Evolutionary conservation across 2,329 filamentous ascomycete genomes (phyloP).

Genomic region (Teratosphaeriaceae sp.): DNA sequence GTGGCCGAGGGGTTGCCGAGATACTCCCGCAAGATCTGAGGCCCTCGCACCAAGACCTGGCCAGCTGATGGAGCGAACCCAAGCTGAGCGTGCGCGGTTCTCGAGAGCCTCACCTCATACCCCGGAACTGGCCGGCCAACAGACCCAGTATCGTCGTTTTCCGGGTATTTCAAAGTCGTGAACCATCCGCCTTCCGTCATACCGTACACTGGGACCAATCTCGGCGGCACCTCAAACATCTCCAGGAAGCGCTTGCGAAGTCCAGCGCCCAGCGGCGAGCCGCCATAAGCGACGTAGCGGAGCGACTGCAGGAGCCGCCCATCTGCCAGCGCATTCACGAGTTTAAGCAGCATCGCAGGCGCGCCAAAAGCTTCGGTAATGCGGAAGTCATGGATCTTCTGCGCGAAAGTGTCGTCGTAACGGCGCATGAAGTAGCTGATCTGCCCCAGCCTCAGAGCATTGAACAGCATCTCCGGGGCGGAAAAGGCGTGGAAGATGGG

Average conservation of each 20-base stretch:
- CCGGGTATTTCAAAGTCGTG: conserved; percentile 34
- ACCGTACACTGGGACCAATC: conserved; percentile 46
- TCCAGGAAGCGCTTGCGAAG: conserved; percentile 35
- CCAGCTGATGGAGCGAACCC: conserved; percentile 28
- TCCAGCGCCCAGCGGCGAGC: conserved; percentile 41
- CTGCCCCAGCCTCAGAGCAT: conserved; percentile 40
- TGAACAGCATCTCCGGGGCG: conserved; percentile 40
- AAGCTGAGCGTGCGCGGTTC: conserved; percentile 17
- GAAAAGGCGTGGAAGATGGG: conserved; percentile 51
- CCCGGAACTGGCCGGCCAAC: conserved; percentile 42
- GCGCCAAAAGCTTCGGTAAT: conserved; percentile 46
- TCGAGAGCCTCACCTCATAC: conserved; percentile 29
- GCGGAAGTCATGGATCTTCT: conserved; percentile 33
- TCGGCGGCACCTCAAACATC: conserved; percentile 35
- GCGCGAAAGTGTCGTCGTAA: conserved; percentile 38
- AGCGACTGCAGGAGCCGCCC: conserved; percentile 35
- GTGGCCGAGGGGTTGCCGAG: conserved; percentile 66
- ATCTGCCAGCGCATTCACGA: conserved; percentile 28
- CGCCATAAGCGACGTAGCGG: conserved; percentile 42
- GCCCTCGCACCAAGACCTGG: conserved; percentile 16
- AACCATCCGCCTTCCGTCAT: conserved; percentile 48
- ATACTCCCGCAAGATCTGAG: conserved; percentile 56
- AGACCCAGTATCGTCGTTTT: conserved; percentile 39
- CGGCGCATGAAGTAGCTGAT: conserved; percentile 43
- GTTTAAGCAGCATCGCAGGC: conserved; percentile 36